Evolutionary conservation across 2,329 filamentous ascomycete species (phyloP).

Genomic region (Arthroderma sp.): DNA sequence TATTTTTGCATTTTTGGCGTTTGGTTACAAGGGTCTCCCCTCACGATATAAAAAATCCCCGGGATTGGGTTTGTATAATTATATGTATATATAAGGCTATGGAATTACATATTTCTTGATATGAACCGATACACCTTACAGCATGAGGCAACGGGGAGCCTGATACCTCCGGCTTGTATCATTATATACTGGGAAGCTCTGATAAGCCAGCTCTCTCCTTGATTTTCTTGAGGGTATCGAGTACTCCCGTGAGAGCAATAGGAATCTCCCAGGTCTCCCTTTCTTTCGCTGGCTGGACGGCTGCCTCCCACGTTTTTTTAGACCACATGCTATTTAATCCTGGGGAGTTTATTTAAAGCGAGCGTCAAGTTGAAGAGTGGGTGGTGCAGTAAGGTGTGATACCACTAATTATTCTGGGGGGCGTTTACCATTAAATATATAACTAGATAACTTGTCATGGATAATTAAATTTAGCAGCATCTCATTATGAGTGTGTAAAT

Average conservation of each 20-base stretch:
- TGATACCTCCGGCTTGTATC: not conserved
- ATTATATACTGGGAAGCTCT: not conserved
- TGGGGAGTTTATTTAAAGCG: too few relatives aligned
- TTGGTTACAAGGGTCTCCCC: constrained; percentile 1
- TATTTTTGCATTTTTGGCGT: constrained; percentile 2
- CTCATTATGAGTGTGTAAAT: too few relatives aligned
- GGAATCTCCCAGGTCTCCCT: not conserved
- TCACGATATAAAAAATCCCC: not conserved
- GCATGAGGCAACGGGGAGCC: not conserved
- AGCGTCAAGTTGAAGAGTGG: too few relatives aligned
- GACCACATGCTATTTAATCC: too few relatives aligned
- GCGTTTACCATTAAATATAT: too few relatives aligned
- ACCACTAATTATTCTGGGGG: too few relatives aligned
- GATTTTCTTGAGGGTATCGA: not conserved
- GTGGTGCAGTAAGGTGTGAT: too few relatives aligned
- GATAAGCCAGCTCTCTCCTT: not conserved
- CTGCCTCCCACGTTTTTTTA: too few relatives aligned
- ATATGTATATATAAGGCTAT: not conserved
- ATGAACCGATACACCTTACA: not conserved
- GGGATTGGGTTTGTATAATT: not conserved
- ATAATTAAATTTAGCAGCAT: too few relatives aligned
- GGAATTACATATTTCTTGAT: not conserved
- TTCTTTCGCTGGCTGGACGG: not conserved
- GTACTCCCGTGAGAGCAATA: not conserved
- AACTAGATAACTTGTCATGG: too few relatives aligned